Evolutionary conservation across 306 rosid species (phyloP).

Genomic region (Citrullus amarus): DNA sequence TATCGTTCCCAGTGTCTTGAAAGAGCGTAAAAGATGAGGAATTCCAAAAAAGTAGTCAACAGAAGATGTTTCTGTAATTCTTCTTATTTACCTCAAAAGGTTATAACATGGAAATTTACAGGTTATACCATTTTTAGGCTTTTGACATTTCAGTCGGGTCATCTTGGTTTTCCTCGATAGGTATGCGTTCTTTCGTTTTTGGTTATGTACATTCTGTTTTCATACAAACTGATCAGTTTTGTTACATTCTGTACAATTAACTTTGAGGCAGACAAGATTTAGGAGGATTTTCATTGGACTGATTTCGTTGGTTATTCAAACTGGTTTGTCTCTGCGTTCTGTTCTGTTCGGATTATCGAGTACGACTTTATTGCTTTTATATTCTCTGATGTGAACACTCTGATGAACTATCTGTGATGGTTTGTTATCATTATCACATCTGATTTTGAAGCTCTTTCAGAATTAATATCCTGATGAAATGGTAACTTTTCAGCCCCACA

Average conservation of each 20-base stretch:
- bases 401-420: background rate
- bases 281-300: background rate
- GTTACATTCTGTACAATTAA: background rate
- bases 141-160: background rate
- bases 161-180: background rate
- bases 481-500: too few relatives aligned
- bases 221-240: constrained; percentile 7
- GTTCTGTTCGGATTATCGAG: background rate
- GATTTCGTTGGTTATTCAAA: background rate
- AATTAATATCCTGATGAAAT: background rate
- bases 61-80: background rate
- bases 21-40: constrained; percentile 38
- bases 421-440: background rate
- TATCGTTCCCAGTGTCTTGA: constrained; percentile 61
- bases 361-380: background rate
- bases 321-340: background rate
- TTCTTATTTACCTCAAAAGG: background rate
- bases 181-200: background rate
- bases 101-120: constrained; percentile 7
- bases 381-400: background rate
- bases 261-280: background rate
- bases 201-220: constrained; percentile 1
- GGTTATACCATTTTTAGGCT: constrained; percentile 8
- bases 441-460: background rate
- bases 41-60: constrained; percentile 28